Evolutionary conservation across 306 rosid species (phyloP).

Genomic region (Lathyrus tuberosus): DNA sequence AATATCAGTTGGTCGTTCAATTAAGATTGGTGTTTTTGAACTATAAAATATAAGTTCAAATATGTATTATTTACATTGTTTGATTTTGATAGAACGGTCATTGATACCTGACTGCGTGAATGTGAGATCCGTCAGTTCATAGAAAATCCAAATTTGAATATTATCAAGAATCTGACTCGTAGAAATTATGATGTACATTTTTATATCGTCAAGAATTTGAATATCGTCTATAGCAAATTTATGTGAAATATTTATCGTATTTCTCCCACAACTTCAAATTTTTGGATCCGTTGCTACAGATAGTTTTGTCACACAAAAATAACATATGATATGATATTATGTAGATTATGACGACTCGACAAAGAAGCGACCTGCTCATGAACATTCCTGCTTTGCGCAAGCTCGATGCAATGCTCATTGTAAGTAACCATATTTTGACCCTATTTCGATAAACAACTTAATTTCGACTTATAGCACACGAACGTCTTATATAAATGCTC

Average conservation of each 20-base stretch:
- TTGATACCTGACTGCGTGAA: background rate
- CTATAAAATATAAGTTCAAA: too few relatives aligned
- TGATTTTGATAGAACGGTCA: background rate
- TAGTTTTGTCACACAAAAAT: background rate
- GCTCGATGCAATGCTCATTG: slow-evolving; percentile 88
- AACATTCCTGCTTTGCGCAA: slow-evolving; percentile 83
- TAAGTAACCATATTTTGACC: slow-evolving; percentile 53
- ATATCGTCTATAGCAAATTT: too few relatives aligned
- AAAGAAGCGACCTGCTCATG: slow-evolving; percentile 81
- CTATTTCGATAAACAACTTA: background rate
- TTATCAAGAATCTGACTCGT: too few relatives aligned
- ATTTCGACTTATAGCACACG: background rate
- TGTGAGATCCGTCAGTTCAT: background rate
- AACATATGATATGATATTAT: slow-evolving; percentile 3
- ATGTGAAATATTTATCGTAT: too few relatives aligned
- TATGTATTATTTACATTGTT: background rate
- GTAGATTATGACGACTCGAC: slow-evolving; percentile 90
- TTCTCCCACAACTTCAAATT: too few relatives aligned
- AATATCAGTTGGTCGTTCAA: too few relatives aligned
- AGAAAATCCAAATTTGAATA: background rate
- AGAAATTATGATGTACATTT: too few relatives aligned
- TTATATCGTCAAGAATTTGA: too few relatives aligned
- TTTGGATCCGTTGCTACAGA: too few relatives aligned
- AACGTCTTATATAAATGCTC: too few relatives aligned
- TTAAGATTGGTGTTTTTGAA: background rate